These are phyloP conservation scores for Rhizodiscina lignyota DNA, from an alignment of 495 filamentous ascomycete species.

Conservation along the genomic window DNA sequence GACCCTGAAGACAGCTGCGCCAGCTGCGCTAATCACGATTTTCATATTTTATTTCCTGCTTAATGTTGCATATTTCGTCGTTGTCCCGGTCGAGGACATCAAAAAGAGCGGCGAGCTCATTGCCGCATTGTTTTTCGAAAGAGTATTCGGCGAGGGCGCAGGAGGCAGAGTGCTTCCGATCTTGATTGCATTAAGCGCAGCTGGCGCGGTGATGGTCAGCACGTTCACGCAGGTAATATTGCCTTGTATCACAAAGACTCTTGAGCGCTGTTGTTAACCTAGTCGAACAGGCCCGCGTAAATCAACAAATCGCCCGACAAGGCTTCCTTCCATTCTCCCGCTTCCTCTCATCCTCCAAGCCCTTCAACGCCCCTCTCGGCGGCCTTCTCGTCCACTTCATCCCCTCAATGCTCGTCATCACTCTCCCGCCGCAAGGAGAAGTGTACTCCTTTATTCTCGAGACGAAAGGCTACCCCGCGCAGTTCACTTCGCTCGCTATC, in stretches of 20 bases:
- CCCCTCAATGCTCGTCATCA: constrained; percentile 47
- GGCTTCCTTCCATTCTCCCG: constrained; percentile 11
- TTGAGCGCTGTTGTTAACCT: too few species aligned
- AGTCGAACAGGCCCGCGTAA: constrained; percentile 44
- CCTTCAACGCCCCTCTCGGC: constrained; percentile 23
- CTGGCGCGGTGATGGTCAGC: constrained; percentile 55
- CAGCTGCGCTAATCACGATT: constrained; percentile 40
- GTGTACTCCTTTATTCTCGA: constrained; percentile 62
- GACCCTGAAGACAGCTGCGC: constrained; percentile 48
- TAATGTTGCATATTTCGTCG: constrained; percentile 60
- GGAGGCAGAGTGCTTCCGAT: constrained; percentile 47
- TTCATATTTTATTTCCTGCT: constrained; percentile 49
- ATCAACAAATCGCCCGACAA: constrained; percentile 9
- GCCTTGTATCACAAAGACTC: too few species aligned
- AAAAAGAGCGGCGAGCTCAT: constrained; percentile 40
- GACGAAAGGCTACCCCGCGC: constrained; percentile 51
- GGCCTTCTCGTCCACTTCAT: constrained; percentile 53
- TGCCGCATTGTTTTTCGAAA: constrained; percentile 47
- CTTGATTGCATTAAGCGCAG: constrained; percentile 54
- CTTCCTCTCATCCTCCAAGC: constrained; percentile 6
- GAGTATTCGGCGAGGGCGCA: constrained; percentile 43
- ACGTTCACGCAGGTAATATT: too few species aligned
- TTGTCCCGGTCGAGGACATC: constrained; percentile 46
- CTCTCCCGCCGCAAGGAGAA: constrained; percentile 40
- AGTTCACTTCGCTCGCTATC: constrained; percentile 41